Conservation (phyloP, 257 asterid genomes). For the Gardenia jasminoides region DNA sequence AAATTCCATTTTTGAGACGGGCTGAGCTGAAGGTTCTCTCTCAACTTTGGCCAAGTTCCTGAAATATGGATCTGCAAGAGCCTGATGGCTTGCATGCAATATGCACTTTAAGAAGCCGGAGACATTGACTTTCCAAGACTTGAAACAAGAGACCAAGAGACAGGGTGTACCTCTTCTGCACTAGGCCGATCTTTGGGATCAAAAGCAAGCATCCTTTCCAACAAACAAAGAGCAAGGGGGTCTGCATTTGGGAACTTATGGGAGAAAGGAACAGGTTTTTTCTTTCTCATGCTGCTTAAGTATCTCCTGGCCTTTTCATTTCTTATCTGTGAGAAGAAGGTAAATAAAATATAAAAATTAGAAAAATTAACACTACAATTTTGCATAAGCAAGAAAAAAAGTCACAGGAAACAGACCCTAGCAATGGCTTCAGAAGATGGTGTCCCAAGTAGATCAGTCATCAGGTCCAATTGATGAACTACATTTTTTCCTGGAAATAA, state of each 20-base stretch:
- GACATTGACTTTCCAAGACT: background rate
- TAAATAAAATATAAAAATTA: constrained; percentile 22
- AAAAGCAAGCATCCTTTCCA: constrained; percentile 94
- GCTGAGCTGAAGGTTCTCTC: constrained; percentile 96
- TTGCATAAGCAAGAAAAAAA: background rate
- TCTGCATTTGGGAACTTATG: constrained; percentile 89
- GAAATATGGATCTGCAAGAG: constrained; percentile 98
- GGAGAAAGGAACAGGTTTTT: constrained; percentile 70
- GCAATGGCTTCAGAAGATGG: constrained; percentile 92
- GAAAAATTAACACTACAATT: background rate
- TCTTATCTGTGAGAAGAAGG: constrained; percentile 61
- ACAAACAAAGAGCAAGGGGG: constrained; percentile 79
- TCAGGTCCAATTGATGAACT: constrained; percentile 92
- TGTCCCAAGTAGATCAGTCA: constrained; percentile 89
- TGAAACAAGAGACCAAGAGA: constrained; percentile 4
- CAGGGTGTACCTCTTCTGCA: constrained; percentile 72
- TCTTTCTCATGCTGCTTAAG: constrained; percentile 95
- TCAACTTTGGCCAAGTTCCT: constrained; percentile 94
- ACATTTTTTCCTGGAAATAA: constrained; percentile 97
- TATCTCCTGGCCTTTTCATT: constrained; percentile 97
- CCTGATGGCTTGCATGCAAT: constrained; percentile 49
- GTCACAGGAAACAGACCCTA: constrained; percentile 50
- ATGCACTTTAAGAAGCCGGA: constrained; percentile 25
- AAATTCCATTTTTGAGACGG: constrained; percentile 94
- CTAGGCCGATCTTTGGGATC: constrained; percentile 94